phyloP scores from a whole-genome alignment of 441 rosid genomes.

The Euphorbia celastroides region DNA sequence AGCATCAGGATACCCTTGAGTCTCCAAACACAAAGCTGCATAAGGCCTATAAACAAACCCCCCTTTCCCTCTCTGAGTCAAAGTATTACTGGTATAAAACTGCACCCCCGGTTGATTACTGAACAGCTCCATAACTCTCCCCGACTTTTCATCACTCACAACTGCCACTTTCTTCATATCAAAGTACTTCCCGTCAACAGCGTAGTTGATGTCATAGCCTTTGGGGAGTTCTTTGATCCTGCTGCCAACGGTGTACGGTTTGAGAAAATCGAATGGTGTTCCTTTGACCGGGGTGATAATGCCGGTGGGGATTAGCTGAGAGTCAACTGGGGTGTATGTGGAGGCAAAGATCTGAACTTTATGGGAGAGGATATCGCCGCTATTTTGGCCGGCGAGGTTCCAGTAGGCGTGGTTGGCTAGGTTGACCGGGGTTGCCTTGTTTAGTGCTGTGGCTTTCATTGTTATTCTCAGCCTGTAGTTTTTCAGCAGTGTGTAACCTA shows the following conservation, averaged over 20 bases:
- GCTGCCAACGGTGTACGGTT: slow-evolving; percentile 40
- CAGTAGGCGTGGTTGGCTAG: slow-evolving; percentile 80
- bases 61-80: slow-evolving; percentile 57
- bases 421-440: slow-evolving; percentile 72
- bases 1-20: slow-evolving; percentile 70
- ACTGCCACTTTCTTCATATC: slow-evolving; percentile 45
- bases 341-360: slow-evolving; percentile 57
- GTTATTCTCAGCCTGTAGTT: slow-evolving; percentile 33
- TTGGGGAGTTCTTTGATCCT: slow-evolving; percentile 38
- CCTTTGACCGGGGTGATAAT: slow-evolving; percentile 47
- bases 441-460: slow-evolving; percentile 58
- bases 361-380: slow-evolving; percentile 59
- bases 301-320: slow-evolving; percentile 69
- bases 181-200: slow-evolving; percentile 31
- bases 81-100: slow-evolving; percentile 56
- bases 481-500: slow-evolving; percentile 37
- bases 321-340: slow-evolving; percentile 50
- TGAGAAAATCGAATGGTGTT: slow-evolving; percentile 75
- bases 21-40: slow-evolving; percentile 71
- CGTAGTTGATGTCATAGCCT: slow-evolving; percentile 82
- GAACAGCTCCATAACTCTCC: slow-evolving; percentile 58
- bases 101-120: slow-evolving; percentile 74
- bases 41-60: slow-evolving; percentile 54
- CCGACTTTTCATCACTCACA: slow-evolving; percentile 53
- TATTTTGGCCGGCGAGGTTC: slow-evolving; percentile 76